phyloP scores from a whole-genome alignment of 495 filamentous ascomycete species.

The Staphylotrichum tortipilum region DNA sequence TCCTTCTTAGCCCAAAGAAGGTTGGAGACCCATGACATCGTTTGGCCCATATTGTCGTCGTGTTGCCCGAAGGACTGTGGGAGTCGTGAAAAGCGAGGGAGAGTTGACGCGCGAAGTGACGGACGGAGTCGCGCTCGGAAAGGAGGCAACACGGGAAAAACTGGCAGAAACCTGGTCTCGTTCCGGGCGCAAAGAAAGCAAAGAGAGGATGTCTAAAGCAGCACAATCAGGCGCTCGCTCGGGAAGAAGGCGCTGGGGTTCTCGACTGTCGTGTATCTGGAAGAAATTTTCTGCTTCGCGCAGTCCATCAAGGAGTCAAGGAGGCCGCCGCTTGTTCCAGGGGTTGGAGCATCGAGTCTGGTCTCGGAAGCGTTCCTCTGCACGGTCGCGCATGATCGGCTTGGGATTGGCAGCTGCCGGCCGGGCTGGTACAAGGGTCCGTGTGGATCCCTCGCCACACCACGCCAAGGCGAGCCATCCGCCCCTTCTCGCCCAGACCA shows the following conservation, averaged over 20 bases:
- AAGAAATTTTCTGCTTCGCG: not conserved
- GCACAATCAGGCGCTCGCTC: not conserved
- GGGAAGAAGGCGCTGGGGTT: not conserved
- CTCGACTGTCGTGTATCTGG: not conserved
- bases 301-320: slow-evolving; percentile 4
- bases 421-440: too few species aligned
- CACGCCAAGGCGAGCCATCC: too few species aligned
- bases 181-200: not conserved
- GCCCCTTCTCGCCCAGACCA: too few species aligned
- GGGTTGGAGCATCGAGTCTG: not conserved
- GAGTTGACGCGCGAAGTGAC: too few species aligned
- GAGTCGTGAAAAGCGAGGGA: not conserved
- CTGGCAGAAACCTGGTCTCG: not conserved
- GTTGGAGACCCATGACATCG: slow-evolving; percentile 65
- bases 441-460: too few species aligned
- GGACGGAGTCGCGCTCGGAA: not conserved
- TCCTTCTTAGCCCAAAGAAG: slow-evolving; percentile 91
- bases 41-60: slow-evolving; percentile 61
- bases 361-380: not conserved
- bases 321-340: slow-evolving; percentile 2
- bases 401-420: slow-evolving; percentile 8
- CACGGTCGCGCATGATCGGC: slow-evolving; percentile 5
- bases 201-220: not conserved
- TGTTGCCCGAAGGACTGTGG: slow-evolving; percentile 1
- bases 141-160: not conserved